A percentile compares a stretch with the other conserved stretches of the same genome.
phyloP scores from a whole-genome alignment of 2,329 filamentous ascomycete species.

The Pseudogymnoascus sp. region DNA sequence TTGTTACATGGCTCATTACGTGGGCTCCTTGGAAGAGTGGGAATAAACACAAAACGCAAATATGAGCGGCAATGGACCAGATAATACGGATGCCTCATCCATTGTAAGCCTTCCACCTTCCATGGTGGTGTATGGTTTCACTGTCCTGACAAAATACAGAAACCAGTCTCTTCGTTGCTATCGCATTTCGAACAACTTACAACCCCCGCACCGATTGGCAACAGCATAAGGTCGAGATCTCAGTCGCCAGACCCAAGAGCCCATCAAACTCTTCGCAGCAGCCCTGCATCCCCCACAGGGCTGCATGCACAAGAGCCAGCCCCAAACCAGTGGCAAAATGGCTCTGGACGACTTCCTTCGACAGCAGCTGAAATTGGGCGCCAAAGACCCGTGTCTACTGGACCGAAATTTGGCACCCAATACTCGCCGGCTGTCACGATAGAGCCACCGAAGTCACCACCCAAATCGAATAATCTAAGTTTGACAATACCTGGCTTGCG shows the following conservation, averaged over 20 bases:
- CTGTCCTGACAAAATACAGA: constrained; percentile 38
- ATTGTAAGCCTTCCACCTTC: constrained; percentile 46
- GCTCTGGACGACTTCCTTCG: not conserved
- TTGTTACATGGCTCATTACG: constrained; percentile 6
- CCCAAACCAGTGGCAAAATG: not conserved
- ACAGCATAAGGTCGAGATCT: constrained; percentile 3
- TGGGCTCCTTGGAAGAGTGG: constrained; percentile 4
- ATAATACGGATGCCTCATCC: constrained; percentile 69
- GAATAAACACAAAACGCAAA: constrained; percentile 14
- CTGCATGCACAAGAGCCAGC: not conserved
- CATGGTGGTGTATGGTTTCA: not conserved
- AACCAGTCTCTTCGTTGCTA: constrained; percentile 72
- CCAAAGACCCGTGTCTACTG: not conserved
- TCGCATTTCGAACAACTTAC: constrained; percentile 67
- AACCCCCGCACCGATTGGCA: not conserved
- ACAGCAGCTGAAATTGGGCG: not conserved
- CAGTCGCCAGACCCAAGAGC: constrained; percentile 7
- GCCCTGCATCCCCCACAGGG: not conserved
- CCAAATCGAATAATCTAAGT: constrained; percentile 35
- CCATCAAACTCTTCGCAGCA: not conserved
- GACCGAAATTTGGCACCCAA: constrained; percentile 5
- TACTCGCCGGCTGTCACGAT: constrained; percentile 58
- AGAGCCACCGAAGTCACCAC: constrained; percentile 63
- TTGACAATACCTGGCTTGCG: constrained; percentile 26
- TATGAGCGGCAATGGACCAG: constrained; percentile 41